Conservation (phyloP, 2,329 filamentous ascomycete species). For the Botrytis aclada region DNA sequence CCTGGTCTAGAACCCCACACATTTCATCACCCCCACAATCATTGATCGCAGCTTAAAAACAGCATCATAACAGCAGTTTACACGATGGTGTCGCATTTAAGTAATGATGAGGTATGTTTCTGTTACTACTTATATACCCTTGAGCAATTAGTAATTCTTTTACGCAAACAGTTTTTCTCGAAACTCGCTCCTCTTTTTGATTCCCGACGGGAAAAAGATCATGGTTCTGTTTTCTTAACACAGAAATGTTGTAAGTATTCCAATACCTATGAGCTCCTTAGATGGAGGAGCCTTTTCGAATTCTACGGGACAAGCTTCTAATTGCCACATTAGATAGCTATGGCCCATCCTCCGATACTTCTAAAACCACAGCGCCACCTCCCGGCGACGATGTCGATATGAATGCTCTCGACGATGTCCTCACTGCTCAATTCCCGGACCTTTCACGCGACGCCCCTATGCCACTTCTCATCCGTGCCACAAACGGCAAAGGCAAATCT, state of each 20-base stretch:
- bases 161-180: slow-evolving; percentile 63
- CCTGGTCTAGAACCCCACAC: slow-evolving; percentile 18
- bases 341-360: neutral
- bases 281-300: neutral
- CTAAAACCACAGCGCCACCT: neutral
- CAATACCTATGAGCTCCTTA: neutral
- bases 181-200: slow-evolving; percentile 18
- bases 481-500: slow-evolving; percentile 3
- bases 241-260: slow-evolving; percentile 67
- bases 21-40: slow-evolving; percentile 25
- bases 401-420: slow-evolving; percentile 10
- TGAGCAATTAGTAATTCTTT: neutral
- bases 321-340: neutral
- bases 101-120: slow-evolving; percentile 56
- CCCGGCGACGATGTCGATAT: neutral
- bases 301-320: neutral
- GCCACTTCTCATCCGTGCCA: slow-evolving; percentile 68
- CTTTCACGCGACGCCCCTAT: slow-evolving; percentile 56
- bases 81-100: slow-evolving; percentile 47
- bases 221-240: slow-evolving; percentile 70
- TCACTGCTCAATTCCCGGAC: slow-evolving; percentile 56
- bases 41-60: slow-evolving; percentile 16
- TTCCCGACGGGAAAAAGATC: slow-evolving; percentile 52
- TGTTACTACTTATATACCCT: neutral
- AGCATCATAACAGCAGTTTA: slow-evolving; percentile 10